Base-by-base conservation (phyloP, 2,329 filamentous ascomycete genomes). In the Cladosporium sp. region DNA sequence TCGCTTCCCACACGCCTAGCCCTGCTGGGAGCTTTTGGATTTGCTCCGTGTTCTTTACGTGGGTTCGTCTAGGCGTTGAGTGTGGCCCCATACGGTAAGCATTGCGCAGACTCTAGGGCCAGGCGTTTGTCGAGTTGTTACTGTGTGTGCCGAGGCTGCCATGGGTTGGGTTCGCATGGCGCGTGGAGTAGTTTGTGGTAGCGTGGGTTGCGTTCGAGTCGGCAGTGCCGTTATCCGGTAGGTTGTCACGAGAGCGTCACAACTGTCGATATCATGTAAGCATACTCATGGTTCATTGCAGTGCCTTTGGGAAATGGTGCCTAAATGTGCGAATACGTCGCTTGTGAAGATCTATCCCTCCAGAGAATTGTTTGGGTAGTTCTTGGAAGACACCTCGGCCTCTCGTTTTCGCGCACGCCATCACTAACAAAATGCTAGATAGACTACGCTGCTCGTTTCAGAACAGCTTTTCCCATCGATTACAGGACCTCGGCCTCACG, bases 201-300 rank as follows among this genome's bases (percentile, higher is more conserved):
- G 51, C 51, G 51, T 54, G 30, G 30, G 51, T 54, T 28, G 51
- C 3, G 18, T 11, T 32, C 14, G 8, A n/a, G 18, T 43, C 34
- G 34, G 56, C 56, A 39, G 25, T 46, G 56, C 56, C 56, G 56
- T 34, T 34, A 58, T 58, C 56, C 56, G 56, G 56, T 28, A 30
- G 36, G 34, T 39, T 46, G 56, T 58, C 34, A 58, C 56, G 26
- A 58, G 53, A 34, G 53, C 53, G 28, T 56, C 53, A 56, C 28
- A 34, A 34, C 23, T 32, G 10, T 32, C 30, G 18, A 28, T 21
- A 18, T 54, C 30, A 23, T 54, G 26, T 21, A 30, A 30, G n/a
- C 16, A 43, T 21, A 5, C 6, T 18, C 36, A 39, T 43, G 36
- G 3, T 43, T 43, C 18, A n/a, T n/a, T 43, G 36, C 36, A 43